phyloP scores from a whole-genome alignment of 2,329 filamentous ascomycete species.

The Fusarium pininemorale region DNA sequence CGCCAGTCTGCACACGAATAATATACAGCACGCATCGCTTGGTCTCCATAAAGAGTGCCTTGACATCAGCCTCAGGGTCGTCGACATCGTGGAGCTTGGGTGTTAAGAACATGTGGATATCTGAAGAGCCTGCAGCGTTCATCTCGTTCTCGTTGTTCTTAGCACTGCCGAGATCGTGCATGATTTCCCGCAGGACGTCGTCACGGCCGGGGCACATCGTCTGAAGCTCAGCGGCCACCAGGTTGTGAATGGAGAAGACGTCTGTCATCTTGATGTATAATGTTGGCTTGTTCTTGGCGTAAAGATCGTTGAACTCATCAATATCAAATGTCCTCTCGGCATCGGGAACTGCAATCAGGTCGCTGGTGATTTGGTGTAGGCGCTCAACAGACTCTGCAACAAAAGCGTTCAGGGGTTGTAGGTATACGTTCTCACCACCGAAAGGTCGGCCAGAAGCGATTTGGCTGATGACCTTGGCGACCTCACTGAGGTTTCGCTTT shows the following conservation, averaged over 20 bases:
- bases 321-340: constrained; percentile 96
- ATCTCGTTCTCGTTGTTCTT: constrained; percentile 97
- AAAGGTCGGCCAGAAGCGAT: constrained; percentile 89
- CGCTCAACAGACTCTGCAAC: constrained; percentile 85
- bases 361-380: constrained; percentile 77
- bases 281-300: constrained; percentile 94
- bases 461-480: constrained; percentile 91
- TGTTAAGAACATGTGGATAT: constrained; percentile 90
- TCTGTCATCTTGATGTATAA: constrained; percentile 99
- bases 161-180: constrained; percentile 92
- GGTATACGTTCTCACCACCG: constrained; percentile 92
- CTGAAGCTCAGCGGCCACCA: constrained; percentile 82
- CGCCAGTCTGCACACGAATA: constrained; percentile 91
- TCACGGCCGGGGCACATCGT: constrained; percentile 82
- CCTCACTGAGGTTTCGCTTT: constrained; percentile 89
- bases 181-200: constrained; percentile 88
- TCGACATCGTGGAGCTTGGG: constrained; percentile 90
- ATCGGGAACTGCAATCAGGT: constrained; percentile 83
- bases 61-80: constrained; percentile 91
- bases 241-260: constrained; percentile 93
- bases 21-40: constrained; percentile 98
- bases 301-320: constrained; percentile 98
- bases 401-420: constrained; percentile 94
- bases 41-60: constrained; percentile 96
- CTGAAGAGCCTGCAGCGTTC: constrained; percentile 83